phyloP scores from a whole-genome alignment of 164 flowering plant genomes.

The Magnolia officinalis region DNA sequence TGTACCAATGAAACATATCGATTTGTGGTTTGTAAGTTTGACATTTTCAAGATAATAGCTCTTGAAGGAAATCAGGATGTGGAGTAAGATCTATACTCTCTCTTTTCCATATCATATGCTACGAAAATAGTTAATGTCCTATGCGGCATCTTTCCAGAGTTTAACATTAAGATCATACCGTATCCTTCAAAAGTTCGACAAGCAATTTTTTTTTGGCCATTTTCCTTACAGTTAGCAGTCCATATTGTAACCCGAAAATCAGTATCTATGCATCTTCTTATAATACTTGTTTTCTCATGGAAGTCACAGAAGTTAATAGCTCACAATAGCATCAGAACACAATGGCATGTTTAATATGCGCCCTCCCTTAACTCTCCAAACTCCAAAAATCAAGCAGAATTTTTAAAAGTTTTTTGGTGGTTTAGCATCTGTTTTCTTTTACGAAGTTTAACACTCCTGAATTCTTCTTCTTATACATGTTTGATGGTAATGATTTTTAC shows the following conservation, averaged over 20 bases:
- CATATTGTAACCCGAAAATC: background rate
- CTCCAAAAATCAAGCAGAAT: too few relatives aligned
- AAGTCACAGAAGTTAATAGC: background rate
- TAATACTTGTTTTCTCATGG: background rate
- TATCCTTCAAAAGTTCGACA: background rate
- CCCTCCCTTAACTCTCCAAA: too few relatives aligned
- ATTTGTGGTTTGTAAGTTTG: too few relatives aligned
- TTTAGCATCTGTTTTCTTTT: background rate
- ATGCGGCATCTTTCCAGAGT: too few relatives aligned
- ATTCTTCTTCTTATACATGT: background rate
- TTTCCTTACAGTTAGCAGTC: too few relatives aligned
- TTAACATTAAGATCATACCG: background rate
- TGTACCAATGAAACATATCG: too few relatives aligned
- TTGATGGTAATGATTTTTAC: slow-evolving; percentile 6
- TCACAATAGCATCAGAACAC: background rate
- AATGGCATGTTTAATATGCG: background rate
- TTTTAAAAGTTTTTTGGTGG: background rate
- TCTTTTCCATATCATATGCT: too few relatives aligned
- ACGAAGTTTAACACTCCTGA: background rate
- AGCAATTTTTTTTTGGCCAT: too few relatives aligned
- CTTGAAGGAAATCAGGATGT: too few relatives aligned
- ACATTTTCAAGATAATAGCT: too few relatives aligned
- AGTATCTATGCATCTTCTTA: background rate
- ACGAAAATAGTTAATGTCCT: too few relatives aligned
- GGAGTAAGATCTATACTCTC: too few relatives aligned